Evolutionary conservation across 1,284 basidiomycete genomes (phyloP), one percentile per base, ranked within the genome.

Genomic region (Irpex sp.): DNA sequence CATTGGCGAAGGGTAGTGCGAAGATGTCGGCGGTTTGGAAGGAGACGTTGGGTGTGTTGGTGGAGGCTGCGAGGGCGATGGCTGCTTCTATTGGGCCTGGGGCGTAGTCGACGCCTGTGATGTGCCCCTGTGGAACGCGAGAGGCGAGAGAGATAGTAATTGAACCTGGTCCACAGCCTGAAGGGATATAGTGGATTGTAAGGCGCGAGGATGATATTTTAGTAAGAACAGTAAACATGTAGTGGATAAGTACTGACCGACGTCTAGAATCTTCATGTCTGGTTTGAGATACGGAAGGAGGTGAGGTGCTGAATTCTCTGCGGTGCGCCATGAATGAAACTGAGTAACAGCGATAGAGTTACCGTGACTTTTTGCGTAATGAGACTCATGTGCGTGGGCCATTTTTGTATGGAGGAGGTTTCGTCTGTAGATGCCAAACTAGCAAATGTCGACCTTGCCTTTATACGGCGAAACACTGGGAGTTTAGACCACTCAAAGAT

Each of bases 151-250:
- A 75, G 36, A 70, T 62, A 0, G 76, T 77, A 63, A 80, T 80
- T 5, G 73, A 77, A 2, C 79, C 79, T 0, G 78, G 79, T 0
- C 80, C 78, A 60, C 76, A 81, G 11, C 77, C 78, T 56, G 13
- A 13, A 31, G 8, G 9, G 54, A 34, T 11, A 17, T 37, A 37
- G 54, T 6, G 54, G 31, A 3, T 4, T 31, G 4, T 31, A 31
- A 31, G 31, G 31, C 31, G 31, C 31, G 31, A 31, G 31, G 3
- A 31, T 31, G 3, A 31, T 31, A 31, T 31, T 31, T 31, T 31
- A 31, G 31, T 31, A 31, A 31, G 31, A 31, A 31, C 31, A 31
- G 31, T 31, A 31, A 31, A 31, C 17, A 36, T 13, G 26, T 5
- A 11, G 19, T 31, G 3, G 4, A 5, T 4, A 56, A 15, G 9